A percentile compares a stretch with the other conserved stretches of the same genome.
These are phyloP conservation scores for Arthrobotrys pseudoclavata DNA, from an alignment of 2,329 filamentous ascomycete species.

Conservation along the genomic window DNA sequence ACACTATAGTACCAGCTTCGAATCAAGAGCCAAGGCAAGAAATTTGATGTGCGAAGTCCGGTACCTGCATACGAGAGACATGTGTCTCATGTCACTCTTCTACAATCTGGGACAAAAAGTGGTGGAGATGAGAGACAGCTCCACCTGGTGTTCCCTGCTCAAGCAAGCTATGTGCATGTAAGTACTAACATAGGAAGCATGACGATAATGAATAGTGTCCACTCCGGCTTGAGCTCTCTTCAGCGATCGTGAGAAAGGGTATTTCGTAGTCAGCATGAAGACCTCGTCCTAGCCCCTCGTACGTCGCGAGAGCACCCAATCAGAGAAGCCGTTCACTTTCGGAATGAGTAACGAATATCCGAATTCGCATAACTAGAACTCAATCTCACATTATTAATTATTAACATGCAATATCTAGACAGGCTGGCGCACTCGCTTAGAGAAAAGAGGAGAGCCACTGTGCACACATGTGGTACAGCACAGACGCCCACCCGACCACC, in stretches of 20 bases:
- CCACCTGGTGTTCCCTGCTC: slow-evolving; percentile 13
- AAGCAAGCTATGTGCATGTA: slow-evolving; percentile 5
- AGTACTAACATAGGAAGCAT: background rate
- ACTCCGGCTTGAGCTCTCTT: slow-evolving; percentile 7
- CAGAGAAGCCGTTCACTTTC: slow-evolving; percentile 30
- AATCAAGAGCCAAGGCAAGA: slow-evolving; percentile 29
- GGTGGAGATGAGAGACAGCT: slow-evolving; percentile 18
- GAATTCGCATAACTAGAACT: slow-evolving; percentile 23
- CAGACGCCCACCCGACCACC: slow-evolving; percentile 1
- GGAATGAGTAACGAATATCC: slow-evolving; percentile 36
- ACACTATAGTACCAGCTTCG: slow-evolving; percentile 6
- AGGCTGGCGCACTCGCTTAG: slow-evolving; percentile 39
- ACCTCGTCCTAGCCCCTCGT: background rate
- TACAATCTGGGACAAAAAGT: slow-evolving; percentile 21
- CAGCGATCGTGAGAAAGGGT: background rate
- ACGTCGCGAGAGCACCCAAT: slow-evolving; percentile 30
- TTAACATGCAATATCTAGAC: slow-evolving; percentile 19
- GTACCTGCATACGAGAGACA: slow-evolving; percentile 59
- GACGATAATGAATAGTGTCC: background rate
- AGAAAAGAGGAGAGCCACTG: slow-evolving; percentile 21
- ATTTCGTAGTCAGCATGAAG: slow-evolving; percentile 14
- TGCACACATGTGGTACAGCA: slow-evolving; percentile 5
- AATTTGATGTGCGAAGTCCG: slow-evolving; percentile 39
- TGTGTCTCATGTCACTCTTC: slow-evolving; percentile 50
- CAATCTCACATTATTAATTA: slow-evolving; percentile 1